These are phyloP conservation scores for Thymus mandschuricus DNA, from an alignment of 257 asterid genomes.

Conservation along the genomic window DNA sequence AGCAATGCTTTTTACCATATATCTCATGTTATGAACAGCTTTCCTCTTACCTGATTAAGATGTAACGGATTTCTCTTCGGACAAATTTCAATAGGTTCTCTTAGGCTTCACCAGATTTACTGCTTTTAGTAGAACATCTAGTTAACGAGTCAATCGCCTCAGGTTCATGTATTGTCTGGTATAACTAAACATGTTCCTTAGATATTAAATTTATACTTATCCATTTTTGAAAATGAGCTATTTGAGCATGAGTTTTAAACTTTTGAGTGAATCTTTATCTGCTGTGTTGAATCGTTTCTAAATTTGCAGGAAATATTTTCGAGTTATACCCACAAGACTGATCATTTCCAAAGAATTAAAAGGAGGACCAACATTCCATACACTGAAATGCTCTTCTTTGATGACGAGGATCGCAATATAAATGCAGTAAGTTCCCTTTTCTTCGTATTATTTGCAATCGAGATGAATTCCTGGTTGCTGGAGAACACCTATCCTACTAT, in stretches of 20 bases:
- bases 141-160: background rate
- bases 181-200: background rate
- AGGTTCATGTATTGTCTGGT: background rate
- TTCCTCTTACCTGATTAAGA: background rate
- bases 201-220: background rate
- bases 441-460: background rate
- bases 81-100: background rate
- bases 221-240: background rate
- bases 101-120: background rate
- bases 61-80: background rate
- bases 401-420: slow-evolving; percentile 85
- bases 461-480: background rate
- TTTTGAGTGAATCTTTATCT: slow-evolving; percentile 13
- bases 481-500: background rate
- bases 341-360: slow-evolving; percentile 73
- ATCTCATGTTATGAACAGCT: background rate
- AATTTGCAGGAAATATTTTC: slow-evolving; percentile 80
- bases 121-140: background rate
- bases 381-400: slow-evolving; percentile 84
- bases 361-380: slow-evolving; percentile 66
- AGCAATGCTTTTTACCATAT: background rate
- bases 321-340: slow-evolving; percentile 88
- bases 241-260: background rate
- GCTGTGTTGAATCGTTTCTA: slow-evolving; percentile 27
- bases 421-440: slow-evolving; percentile 56